Conservation (phyloP, 768 basidiomycete species). For the Mrakia frigida region DNA sequence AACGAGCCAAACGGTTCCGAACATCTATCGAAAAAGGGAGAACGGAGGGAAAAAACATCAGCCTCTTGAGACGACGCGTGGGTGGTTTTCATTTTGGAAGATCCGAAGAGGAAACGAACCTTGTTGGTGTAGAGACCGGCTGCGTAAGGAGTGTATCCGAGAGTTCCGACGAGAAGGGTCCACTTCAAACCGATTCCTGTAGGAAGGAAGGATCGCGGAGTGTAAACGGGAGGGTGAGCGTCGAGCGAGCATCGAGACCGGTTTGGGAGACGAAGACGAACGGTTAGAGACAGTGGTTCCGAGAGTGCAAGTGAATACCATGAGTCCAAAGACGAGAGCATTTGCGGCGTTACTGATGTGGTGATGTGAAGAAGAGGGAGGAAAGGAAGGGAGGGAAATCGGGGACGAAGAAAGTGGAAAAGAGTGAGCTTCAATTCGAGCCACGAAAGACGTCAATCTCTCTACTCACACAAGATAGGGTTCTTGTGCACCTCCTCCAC, state of each 20-base stretch:
- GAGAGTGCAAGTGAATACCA: conserved; percentile 17
- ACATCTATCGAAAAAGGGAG: conserved; percentile 35
- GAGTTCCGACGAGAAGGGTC: not conserved
- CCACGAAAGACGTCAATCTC: too few relatives aligned
- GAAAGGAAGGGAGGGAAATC: too few relatives aligned
- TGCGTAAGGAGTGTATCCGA: conserved; percentile 33
- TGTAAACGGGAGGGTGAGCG: not conserved
- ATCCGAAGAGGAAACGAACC: too few relatives aligned
- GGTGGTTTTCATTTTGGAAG: too few relatives aligned
- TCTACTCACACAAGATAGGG: too few relatives aligned
- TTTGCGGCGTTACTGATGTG: not conserved
- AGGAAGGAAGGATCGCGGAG: not conserved
- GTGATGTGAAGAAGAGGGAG: too few relatives aligned
- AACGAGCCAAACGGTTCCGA: conserved; percentile 39
- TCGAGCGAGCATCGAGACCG: not conserved
- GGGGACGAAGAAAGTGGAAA: too few relatives aligned
- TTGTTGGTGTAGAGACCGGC: conserved; percentile 41
- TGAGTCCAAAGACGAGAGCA: conserved; percentile 26
- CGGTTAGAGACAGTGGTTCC: conserved; percentile 7
- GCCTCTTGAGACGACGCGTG: too few relatives aligned
- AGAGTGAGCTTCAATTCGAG: too few relatives aligned
- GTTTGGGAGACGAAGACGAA: not conserved
- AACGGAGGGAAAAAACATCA: too few relatives aligned
- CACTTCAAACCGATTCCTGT: not conserved
- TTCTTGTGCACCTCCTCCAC: conserved; percentile 6